A percentile compares a stretch with the other conserved stretches of the same genome.
phyloP scores from a whole-genome alignment of 2,329 filamentous ascomycete species.

The Pseudogymnoascus sp. region DNA sequence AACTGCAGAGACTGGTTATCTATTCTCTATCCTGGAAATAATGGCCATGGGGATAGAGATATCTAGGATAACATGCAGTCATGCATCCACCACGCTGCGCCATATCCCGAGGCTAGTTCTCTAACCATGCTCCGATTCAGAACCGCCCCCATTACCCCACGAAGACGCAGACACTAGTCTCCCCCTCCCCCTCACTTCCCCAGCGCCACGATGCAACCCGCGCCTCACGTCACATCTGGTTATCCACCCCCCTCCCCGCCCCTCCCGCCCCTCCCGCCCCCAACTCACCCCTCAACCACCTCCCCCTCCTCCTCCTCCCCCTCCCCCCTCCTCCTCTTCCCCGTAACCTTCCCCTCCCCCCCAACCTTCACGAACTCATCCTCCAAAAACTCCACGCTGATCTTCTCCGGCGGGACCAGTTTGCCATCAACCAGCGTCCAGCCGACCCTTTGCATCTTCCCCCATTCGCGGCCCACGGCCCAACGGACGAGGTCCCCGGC shows the following conservation, averaged over 20 bases:
- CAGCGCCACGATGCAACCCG: neutral
- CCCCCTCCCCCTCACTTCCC: neutral
- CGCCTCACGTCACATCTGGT: neutral
- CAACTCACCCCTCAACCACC: neutral
- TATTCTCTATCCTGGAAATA: neutral
- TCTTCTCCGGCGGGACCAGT: conserved; percentile 18
- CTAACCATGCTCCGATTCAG: neutral
- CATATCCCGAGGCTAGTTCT: neutral
- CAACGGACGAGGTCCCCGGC: conserved; percentile 77
- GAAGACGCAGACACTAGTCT: neutral
- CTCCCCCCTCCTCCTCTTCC: neutral
- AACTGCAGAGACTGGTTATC: neutral
- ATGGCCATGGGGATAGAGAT: neutral
- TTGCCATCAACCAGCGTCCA: conserved; percentile 52
- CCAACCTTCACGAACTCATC: neutral
- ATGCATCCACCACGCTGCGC: neutral
- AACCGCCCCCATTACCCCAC: neutral
- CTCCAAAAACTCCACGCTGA: neutral
- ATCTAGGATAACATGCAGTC: neutral
- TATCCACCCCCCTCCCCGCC: neutral
- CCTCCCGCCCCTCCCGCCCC: neutral
- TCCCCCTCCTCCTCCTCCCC: neutral
- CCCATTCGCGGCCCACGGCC: conserved; percentile 64
- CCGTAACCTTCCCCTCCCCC: neutral
- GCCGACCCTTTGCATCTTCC: conserved; percentile 52